These are phyloP conservation scores for Chalaropsis ovoidea DNA, from an alignment of 2,329 filamentous ascomycete species.

Conservation along the genomic window DNA sequence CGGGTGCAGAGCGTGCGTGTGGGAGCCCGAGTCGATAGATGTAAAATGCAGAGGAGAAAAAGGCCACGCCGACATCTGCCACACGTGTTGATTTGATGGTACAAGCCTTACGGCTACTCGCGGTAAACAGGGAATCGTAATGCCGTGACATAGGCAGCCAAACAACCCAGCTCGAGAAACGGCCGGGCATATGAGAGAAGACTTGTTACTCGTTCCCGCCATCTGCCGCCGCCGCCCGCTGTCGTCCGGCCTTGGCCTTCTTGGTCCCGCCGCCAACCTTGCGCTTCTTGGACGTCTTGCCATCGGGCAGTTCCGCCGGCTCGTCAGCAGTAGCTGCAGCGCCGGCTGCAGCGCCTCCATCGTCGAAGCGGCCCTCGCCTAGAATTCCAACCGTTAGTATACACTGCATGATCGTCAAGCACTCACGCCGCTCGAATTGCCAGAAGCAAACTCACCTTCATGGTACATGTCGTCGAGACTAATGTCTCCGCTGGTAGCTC, in stretches of 20 bases:
- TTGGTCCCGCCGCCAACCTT: constrained; percentile 40
- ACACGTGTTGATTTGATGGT: constrained; percentile 3
- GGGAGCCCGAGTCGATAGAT: not conserved
- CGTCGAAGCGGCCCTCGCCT: constrained; percentile 97
- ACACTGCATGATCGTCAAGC: not conserved
- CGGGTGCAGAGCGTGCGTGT: not conserved
- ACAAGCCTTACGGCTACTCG: not conserved
- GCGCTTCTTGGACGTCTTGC: constrained; percentile 46
- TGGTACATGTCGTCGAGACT: constrained; percentile 98
- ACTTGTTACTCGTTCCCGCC: constrained; percentile 34
- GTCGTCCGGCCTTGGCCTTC: constrained; percentile 58
- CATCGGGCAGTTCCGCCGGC: constrained; percentile 51
- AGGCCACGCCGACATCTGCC: not conserved
- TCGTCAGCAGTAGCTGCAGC: constrained; percentile 60
- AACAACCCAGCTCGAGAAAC: too few species aligned
- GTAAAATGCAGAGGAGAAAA: not conserved
- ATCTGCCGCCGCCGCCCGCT: constrained; percentile 57
- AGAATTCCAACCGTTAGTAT: constrained; percentile 29
- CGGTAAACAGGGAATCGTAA: too few species aligned
- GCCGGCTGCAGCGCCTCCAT: constrained; percentile 69
- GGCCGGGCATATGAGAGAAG: constrained; percentile 1
- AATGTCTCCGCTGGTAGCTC: constrained; percentile 34
- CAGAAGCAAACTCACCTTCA: constrained; percentile 62
- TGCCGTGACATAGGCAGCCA: too few species aligned
- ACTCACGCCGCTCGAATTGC: not conserved